phyloP scores from a whole-genome alignment of 257 asterid genomes.

The Solanum bukasovii region DNA sequence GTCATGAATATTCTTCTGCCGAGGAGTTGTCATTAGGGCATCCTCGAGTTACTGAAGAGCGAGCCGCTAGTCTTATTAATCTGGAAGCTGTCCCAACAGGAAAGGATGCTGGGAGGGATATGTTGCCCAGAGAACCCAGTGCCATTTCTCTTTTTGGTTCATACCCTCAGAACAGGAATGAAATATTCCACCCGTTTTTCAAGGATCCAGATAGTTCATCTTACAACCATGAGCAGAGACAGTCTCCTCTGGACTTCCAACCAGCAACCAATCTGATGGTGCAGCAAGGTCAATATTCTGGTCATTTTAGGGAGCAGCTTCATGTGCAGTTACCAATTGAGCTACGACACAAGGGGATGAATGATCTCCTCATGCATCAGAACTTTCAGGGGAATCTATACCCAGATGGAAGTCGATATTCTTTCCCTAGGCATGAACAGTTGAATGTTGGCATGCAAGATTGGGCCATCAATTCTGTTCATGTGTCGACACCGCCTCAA shows the following conservation, averaged over 20 bases:
- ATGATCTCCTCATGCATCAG: conserved; percentile 43
- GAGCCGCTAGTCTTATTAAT: conserved; percentile 29
- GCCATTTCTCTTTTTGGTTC: conserved; percentile 36
- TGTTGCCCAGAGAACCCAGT: conserved; percentile 37
- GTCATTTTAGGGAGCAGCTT: conserved; percentile 43
- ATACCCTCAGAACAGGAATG: conserved; percentile 48
- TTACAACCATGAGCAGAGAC: conserved; percentile 47
- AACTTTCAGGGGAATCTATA: conserved; percentile 36
- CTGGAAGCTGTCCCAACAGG: conserved; percentile 27
- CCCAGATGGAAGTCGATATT: conserved; percentile 38
- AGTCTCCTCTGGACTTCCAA: conserved; percentile 40
- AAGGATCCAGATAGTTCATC: conserved; percentile 40
- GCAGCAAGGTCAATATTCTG: conserved; percentile 46
- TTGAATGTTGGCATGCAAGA: conserved; percentile 33
- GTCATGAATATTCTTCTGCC: conserved; percentile 41
- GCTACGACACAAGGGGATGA: conserved; percentile 50
- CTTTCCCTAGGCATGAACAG: conserved; percentile 36
- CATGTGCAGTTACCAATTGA: conserved; percentile 40
- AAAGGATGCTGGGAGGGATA: conserved; percentile 37
- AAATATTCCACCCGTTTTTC: conserved; percentile 49
- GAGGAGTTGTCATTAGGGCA: conserved; percentile 49
- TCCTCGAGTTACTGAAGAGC: conserved; percentile 45
- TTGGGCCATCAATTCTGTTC: conserved; percentile 39
- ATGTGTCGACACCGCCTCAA: conserved; percentile 39
- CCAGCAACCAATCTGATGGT: conserved; percentile 32